Evolutionary conservation across 1,139 yeast species (phyloP), one percentile per base, ranked within the genome.

Genomic region (Arxiozyma heterogenica): DNA sequence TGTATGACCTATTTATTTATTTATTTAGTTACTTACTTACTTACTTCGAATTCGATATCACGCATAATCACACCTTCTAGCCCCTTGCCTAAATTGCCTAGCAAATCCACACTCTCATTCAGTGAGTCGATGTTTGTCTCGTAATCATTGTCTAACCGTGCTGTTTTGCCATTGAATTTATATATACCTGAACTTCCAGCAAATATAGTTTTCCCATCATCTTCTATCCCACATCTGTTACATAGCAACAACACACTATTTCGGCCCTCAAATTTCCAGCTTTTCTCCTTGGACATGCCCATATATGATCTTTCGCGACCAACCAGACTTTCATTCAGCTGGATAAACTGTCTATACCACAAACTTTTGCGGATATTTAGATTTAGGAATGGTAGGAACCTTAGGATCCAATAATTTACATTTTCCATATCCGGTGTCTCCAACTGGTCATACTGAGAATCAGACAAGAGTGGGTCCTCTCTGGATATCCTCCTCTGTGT

Each of bases 161-260:
- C 17, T 1, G 42, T 34, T 12, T 55, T 55, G 7, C 77, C 78
- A 54, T 73, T 74, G 60, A 84, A 83, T 57, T 77, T 76, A 52
- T 79, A 69, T 7, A 85, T 80, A 15, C 86, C 79, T 0, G 89
- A 78, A 0, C 96, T 95, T 0, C 87, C 94, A 60, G 86, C 91
- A 56, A 83, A 68, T 0, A 84, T 78, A 7, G 70, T 67, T 7
- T 54, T 57, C 41, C 79, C 79, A 47, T 75, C 81, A 48, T 75
- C 82, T 67, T 90, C 97, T 44, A 83, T 73, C 0, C 97, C 97
- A 12, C 80, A 72, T 56, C 96, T 71, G 65, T 90, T 89, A 60
- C 68, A 62, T 15, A 61, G 48, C 1, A 59, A 60, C 12, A 65
- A 47, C 3, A 64, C 52, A 1, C 63, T 62, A 51, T 66, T 64